Percentiles rank a stretch among this genome's conserved stretches.
phyloP scores from a whole-genome alignment of 371 early-diverging fungal species.

The Umbelopsis sp. region DNA sequence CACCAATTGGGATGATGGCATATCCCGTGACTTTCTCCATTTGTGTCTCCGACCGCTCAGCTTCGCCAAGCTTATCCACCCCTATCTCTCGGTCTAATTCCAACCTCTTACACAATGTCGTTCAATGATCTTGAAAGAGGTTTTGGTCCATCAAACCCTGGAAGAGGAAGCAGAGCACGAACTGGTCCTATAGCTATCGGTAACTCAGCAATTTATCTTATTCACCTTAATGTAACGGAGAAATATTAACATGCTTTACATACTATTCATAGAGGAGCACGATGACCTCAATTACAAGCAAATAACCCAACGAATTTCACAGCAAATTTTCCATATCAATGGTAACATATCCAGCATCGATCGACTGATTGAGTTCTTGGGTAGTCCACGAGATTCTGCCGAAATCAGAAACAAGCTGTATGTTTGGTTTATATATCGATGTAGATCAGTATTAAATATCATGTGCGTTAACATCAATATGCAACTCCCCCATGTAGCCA shows the following conservation, averaged over 20 bases:
- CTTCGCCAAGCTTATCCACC: background rate
- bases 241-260: background rate
- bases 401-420: constrained; percentile 79
- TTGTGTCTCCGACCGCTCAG: background rate
- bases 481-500: constrained; percentile 53
- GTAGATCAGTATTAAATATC: background rate
- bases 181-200: constrained; percentile 25
- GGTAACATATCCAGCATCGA: constrained; percentile 84
- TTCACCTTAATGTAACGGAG: background rate
- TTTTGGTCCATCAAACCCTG: constrained; percentile 31
- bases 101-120: constrained; percentile 40
- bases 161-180: constrained; percentile 27
- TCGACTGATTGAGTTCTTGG: constrained; percentile 75
- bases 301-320: constrained; percentile 65
- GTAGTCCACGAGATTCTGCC: constrained; percentile 77
- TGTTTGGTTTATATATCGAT: constrained; percentile 24
- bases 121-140: constrained; percentile 65
- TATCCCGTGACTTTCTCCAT: constrained; percentile 2
- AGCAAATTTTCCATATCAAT: constrained; percentile 76
- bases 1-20: background rate
- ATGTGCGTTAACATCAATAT: background rate
- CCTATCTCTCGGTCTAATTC: background rate
- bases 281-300: constrained; percentile 59
- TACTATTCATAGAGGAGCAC: constrained; percentile 30
- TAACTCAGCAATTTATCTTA: background rate